Evolutionary conservation across 2,329 filamentous ascomycete genomes (phyloP).

Genomic region (Fusarium brevicatenulatum): DNA sequence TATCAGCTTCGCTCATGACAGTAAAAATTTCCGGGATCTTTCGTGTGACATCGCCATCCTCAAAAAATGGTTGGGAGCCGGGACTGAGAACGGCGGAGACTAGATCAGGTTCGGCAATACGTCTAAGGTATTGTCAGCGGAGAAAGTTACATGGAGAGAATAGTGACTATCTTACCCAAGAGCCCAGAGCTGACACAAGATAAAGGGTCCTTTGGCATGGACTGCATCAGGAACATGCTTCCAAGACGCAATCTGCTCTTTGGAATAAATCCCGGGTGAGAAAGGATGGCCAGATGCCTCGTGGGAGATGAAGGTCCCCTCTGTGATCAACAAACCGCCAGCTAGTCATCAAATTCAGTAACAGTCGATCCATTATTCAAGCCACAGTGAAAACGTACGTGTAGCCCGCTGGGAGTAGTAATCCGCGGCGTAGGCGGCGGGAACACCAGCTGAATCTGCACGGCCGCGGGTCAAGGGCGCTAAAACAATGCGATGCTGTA

Average conservation of each 20-base stretch:
- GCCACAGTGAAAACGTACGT: constrained; percentile 8
- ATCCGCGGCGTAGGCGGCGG: constrained; percentile 50
- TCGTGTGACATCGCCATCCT: not conserved
- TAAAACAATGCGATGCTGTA: constrained; percentile 61
- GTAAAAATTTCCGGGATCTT: constrained; percentile 44
- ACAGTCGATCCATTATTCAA: too few species aligned
- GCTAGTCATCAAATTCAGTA: constrained; percentile 30
- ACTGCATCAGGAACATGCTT: constrained; percentile 69
- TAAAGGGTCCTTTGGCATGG: constrained; percentile 69
- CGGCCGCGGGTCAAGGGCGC: constrained; percentile 67
- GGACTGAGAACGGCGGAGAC: constrained; percentile 26
- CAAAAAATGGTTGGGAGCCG: constrained; percentile 10
- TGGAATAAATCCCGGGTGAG: constrained; percentile 59
- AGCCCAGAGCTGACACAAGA: constrained; percentile 72
- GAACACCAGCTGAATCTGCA: constrained; percentile 47
- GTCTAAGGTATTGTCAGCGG: not conserved
- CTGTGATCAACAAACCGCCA: constrained; percentile 56
- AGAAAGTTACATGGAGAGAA: too few species aligned
- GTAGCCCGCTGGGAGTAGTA: constrained; percentile 60
- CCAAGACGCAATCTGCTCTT: constrained; percentile 69
- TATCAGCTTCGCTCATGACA: constrained; percentile 70
- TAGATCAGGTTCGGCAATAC: constrained; percentile 26
- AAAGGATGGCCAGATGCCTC: constrained; percentile 44
- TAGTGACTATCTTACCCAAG: constrained; percentile 57
- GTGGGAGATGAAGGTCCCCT: constrained; percentile 56